Base-by-base conservation (phyloP, 257 asterid genomes). In the Solanum sitiens region DNA sequence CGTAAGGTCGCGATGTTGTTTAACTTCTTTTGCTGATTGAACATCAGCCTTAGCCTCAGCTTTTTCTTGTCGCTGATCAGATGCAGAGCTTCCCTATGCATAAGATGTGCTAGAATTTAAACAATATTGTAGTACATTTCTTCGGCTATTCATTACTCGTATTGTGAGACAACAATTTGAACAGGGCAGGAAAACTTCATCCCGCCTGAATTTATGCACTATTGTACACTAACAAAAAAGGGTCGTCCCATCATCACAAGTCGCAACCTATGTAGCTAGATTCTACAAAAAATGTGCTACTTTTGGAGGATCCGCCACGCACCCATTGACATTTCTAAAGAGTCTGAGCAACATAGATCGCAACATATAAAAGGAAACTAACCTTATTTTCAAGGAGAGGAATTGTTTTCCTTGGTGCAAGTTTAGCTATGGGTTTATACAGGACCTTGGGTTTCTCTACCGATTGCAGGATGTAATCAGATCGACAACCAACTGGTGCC, bases 361-460 rank as follows among this genome's bases (percentile, higher is more conserved):
- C 63, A 15, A 65, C 10, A 59, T 50, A 40, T 6, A 67, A 21
- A 35, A 6, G 65, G 83, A 87, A 56, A 91, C 98, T 89, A 42
- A 95, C 98, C 96, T 92, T 87, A 89, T 95, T 94, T 27, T 93
- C 95, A 92, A 95, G 89, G 88, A 90, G 90, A 88, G 99, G 87
- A 86, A 92, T 89, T 23, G 94, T 88, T 72, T 89, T 87, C 93
- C 88, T 93, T 4, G 98, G 93, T 73, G 91, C 98, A 25, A 92
- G 93, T 93, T 90, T 96, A 47, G 99, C 96, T 87, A 89, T 87
- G 44, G 99, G 99, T 88, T 90, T 96, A 92, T 91, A 93, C 11
- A 95, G 88, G 87, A 95, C 92, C 87, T 87, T 92, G 45, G 91
- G 70, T 32, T 76, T 61, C 82, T n/a, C 65, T 25, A 90, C 91